Evolutionary conservation across 1,284 basidiomycete species (phyloP).

Genomic region (Marasmius sp.): DNA sequence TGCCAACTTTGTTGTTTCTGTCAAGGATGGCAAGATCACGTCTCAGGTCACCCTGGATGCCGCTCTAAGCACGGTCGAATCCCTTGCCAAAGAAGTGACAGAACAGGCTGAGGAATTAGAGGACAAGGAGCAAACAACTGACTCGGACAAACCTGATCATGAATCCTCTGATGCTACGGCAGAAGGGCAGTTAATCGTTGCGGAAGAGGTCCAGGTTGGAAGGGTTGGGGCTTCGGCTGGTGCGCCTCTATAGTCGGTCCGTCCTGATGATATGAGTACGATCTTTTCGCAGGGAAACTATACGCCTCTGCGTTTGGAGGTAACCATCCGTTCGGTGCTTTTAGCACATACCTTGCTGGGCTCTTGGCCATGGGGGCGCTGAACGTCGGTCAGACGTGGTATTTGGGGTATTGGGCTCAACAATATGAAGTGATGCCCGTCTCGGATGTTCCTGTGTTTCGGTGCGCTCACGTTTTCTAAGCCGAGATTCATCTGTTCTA

Average conservation of each 20-base stretch:
- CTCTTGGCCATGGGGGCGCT: constrained; percentile 23
- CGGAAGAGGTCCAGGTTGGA: constrained; percentile 50
- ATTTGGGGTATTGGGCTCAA: constrained; percentile 51
- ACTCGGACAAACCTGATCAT: constrained; percentile 38
- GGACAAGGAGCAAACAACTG: constrained; percentile 31
- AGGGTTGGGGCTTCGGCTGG: constrained; percentile 31
- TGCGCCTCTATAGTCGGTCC: constrained; percentile 5
- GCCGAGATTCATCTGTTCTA: background rate
- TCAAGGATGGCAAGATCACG: constrained; percentile 51
- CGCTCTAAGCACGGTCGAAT: constrained; percentile 29
- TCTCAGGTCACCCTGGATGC: constrained; percentile 21
- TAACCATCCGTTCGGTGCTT: constrained; percentile 23
- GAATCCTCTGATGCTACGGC: constrained; percentile 27
- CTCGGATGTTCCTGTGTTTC: constrained; percentile 26
- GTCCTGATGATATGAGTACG: background rate
- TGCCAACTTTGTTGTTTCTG: constrained; percentile 53
- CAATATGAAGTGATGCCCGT: constrained; percentile 40
- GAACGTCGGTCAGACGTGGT: constrained; percentile 44
- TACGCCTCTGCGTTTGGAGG: constrained; percentile 31
- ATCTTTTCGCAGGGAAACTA: constrained; percentile 23
- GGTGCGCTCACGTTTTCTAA: constrained; percentile 25
- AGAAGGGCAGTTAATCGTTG: constrained; percentile 41
- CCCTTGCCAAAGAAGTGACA: constrained; percentile 31
- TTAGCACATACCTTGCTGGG: constrained; percentile 22
- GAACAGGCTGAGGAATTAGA: constrained; percentile 32